Evolutionary conservation across 202 grass and related monocot species (phyloP).

Genomic region (Schoenoplectus tabernaemontani): DNA sequence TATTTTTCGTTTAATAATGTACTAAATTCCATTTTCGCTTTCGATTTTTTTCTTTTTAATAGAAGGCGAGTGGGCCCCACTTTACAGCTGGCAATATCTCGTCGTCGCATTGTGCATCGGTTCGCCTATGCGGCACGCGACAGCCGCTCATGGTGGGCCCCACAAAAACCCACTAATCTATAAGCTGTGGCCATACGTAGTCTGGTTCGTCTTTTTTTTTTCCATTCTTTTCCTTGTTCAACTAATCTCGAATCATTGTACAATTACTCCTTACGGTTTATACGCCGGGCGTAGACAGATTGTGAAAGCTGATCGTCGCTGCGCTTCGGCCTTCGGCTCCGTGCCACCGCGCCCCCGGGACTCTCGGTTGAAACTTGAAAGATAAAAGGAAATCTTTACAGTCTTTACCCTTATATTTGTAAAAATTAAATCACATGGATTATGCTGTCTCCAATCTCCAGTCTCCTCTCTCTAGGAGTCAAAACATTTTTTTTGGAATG

Average conservation of each 20-base stretch:
- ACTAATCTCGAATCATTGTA: background rate
- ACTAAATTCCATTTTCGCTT: conserved; percentile 11
- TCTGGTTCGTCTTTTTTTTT: background rate
- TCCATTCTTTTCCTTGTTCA: background rate
- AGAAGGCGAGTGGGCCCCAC: conserved; percentile 13
- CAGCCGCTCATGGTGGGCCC: conserved; percentile 38
- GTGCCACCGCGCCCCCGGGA: background rate
- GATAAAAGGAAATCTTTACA: background rate
- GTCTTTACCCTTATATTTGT: background rate
- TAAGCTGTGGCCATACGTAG: no score
- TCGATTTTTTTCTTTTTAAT: background rate
- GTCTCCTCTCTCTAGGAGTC: no score
- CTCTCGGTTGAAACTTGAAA: background rate
- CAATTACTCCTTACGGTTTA: background rate
- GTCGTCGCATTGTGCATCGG: background rate
- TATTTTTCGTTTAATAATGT: no score
- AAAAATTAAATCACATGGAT: background rate
- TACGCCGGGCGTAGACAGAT: background rate
- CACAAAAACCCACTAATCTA: background rate
- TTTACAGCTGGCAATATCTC: background rate
- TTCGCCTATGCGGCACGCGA: conserved; percentile 1
- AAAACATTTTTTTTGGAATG: background rate
- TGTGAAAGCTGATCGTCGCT: background rate
- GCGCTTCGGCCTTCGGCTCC: background rate
- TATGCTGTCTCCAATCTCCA: background rate